These are phyloP conservation scores for Fusarium udum DNA, from an alignment of 2,329 filamentous ascomycete species.

Conservation along the genomic window DNA sequence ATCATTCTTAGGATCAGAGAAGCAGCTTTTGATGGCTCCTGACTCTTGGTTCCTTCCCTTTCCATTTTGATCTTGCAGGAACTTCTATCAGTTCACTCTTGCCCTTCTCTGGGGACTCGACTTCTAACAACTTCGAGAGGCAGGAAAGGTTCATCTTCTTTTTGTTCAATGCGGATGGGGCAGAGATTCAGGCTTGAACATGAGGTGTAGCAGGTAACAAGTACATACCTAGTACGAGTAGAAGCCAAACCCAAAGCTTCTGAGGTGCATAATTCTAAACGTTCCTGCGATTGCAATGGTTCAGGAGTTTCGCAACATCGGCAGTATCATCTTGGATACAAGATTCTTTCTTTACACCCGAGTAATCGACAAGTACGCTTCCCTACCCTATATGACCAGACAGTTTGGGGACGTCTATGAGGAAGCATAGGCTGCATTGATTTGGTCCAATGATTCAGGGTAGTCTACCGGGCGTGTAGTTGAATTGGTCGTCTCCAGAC, in stretches of 20 bases:
- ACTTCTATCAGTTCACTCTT: neutral
- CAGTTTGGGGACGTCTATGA: neutral
- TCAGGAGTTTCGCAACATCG: neutral
- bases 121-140: neutral
- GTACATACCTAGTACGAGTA: too few species aligned
- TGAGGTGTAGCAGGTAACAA: too few species aligned
- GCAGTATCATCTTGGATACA: neutral
- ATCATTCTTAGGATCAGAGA: neutral
- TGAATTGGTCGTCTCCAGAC: neutral
- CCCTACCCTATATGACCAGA: neutral
- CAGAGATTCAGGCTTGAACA: neutral
- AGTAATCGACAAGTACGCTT: neutral
- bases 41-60: neutral
- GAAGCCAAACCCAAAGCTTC: neutral
- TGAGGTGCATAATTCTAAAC: neutral
- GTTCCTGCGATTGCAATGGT: neutral
- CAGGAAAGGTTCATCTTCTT: neutral
- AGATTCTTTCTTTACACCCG: neutral
- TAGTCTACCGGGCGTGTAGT: neutral
- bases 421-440: neutral
- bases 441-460: neutral
- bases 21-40: neutral
- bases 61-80: neutral
- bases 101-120: neutral
- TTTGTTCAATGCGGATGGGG: neutral